phyloP scores from a whole-genome alignment of 352 stramenopile genomes.

The Globisporangium okanoganense region DNA sequence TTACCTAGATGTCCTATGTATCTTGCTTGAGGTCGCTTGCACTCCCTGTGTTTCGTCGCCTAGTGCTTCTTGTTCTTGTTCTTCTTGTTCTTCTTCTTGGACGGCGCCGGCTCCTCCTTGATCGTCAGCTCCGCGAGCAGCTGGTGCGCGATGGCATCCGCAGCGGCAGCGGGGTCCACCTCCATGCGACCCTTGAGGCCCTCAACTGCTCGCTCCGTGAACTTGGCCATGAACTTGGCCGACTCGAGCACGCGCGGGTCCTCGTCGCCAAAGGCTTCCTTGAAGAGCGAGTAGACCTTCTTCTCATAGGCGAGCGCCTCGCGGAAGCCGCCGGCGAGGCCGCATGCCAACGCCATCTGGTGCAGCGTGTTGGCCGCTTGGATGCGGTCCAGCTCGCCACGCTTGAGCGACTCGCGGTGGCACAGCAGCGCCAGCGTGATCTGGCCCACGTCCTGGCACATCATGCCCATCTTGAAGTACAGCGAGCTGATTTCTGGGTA shows the following conservation, averaged over 20 bases:
- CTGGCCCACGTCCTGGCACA: slow-evolving; percentile 91
- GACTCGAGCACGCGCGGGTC: slow-evolving; percentile 79
- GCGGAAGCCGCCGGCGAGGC: slow-evolving; percentile 71
- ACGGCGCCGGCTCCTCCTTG: slow-evolving; percentile 39
- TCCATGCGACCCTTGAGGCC: slow-evolving; percentile 76
- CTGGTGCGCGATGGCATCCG: slow-evolving; percentile 74
- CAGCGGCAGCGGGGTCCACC: slow-evolving; percentile 68
- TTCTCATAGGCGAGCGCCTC: slow-evolving; percentile 90
- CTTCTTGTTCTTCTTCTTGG: slow-evolving; percentile 72
- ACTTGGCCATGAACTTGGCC: slow-evolving; percentile 79
- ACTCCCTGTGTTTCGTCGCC: background rate
- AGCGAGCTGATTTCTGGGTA: slow-evolving; percentile 88
- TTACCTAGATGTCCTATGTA: too few relatives aligned
- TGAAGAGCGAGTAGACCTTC: slow-evolving; percentile 81
- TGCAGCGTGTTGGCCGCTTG: slow-evolving; percentile 86
- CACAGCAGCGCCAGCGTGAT: slow-evolving; percentile 85
- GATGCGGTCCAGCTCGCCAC: slow-evolving; percentile 82
- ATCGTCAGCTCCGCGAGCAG: slow-evolving; percentile 75
- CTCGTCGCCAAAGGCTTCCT: slow-evolving; percentile 78
- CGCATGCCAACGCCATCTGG: slow-evolving; percentile 83
- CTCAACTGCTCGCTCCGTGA: slow-evolving; percentile 87
- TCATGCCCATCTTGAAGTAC: slow-evolving; percentile 94
- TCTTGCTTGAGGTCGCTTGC: too few relatives aligned
- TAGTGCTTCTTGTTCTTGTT: slow-evolving; percentile 80
- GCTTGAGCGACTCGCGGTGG: slow-evolving; percentile 83